These are phyloP conservation scores for Diaporthe caulivora DNA, from an alignment of 2,329 filamentous ascomycete species.

Conservation along the genomic window DNA sequence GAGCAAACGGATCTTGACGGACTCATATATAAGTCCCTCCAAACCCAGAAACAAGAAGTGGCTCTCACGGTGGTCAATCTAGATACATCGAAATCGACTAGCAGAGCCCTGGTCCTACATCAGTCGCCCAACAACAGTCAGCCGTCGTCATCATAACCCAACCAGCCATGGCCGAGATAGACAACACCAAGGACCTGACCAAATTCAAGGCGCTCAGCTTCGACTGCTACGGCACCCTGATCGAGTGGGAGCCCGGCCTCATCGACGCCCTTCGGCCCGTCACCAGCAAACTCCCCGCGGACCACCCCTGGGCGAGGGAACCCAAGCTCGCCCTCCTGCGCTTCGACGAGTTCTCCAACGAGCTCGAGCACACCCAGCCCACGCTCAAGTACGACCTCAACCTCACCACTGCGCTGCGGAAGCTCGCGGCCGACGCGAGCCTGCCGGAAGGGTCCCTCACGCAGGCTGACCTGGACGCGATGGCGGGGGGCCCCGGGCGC, in stretches of 20 bases:
- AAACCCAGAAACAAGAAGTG: neutral
- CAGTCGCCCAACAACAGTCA: neutral
- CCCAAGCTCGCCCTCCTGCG: constrained; percentile 56
- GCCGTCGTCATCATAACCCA: neutral
- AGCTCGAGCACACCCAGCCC: constrained; percentile 67
- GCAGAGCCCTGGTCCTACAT: neutral
- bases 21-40: neutral
- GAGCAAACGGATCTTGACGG: neutral
- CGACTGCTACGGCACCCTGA: constrained; percentile 84
- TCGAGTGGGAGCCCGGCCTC: constrained; percentile 83
- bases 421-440: constrained; percentile 59
- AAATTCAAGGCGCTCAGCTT: constrained; percentile 69
- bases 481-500: constrained; percentile 63
- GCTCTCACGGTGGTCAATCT: neutral
- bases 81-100: neutral
- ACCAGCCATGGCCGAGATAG: constrained; percentile 26
- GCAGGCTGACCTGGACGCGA: constrained; percentile 56
- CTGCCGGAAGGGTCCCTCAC: constrained; percentile 48
- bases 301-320: constrained; percentile 52
- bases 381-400: constrained; percentile 70
- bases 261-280: constrained; percentile 63
- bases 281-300: constrained; percentile 56
- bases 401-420: constrained; percentile 61
- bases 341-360: constrained; percentile 60
- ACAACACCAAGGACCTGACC: constrained; percentile 41